Conservation (phyloP, 345 rosid species). For the Citrus unshiu region DNA sequence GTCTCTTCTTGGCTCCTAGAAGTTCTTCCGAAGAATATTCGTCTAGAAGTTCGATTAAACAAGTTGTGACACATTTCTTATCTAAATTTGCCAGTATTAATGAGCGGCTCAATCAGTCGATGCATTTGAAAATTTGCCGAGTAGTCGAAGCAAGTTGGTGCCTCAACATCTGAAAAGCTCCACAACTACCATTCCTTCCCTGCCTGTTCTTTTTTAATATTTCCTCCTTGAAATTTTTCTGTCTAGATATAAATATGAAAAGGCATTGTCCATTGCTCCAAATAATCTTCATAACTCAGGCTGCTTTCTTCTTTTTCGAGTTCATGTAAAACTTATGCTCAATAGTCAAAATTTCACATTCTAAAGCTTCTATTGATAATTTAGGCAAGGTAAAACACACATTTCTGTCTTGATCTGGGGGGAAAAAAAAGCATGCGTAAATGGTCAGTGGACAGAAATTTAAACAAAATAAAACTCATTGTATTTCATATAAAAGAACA, state of each 20-base stretch:
- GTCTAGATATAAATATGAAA: not conserved
- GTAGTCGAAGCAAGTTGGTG: slow-evolving; percentile 10
- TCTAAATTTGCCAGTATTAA: not conserved
- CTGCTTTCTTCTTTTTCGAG: slow-evolving; percentile 11
- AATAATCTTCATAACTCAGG: not conserved
- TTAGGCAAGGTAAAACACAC: too few relatives aligned
- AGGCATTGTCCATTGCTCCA: not conserved
- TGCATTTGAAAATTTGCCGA: not conserved
- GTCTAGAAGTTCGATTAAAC: not conserved
- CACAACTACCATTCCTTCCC: slow-evolving; percentile 2
- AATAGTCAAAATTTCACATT: not conserved
- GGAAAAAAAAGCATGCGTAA: too few relatives aligned
- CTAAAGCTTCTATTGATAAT: not conserved
- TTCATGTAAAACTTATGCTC: not conserved
- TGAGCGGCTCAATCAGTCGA: not conserved
- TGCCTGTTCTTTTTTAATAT: not conserved
- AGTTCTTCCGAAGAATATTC: not conserved
- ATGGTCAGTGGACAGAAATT: too few relatives aligned
- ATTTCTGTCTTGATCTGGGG: not conserved
- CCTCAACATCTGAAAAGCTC: slow-evolving; percentile 22
- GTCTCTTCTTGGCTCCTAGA: not conserved
- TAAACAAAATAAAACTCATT: not conserved
- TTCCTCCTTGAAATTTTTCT: not conserved
- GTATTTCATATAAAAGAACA: not conserved
- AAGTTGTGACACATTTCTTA: not conserved